Base-by-base conservation (phyloP, 495 filamentous ascomycete genomes). In the Rostrohypoxylon terebratum region DNA sequence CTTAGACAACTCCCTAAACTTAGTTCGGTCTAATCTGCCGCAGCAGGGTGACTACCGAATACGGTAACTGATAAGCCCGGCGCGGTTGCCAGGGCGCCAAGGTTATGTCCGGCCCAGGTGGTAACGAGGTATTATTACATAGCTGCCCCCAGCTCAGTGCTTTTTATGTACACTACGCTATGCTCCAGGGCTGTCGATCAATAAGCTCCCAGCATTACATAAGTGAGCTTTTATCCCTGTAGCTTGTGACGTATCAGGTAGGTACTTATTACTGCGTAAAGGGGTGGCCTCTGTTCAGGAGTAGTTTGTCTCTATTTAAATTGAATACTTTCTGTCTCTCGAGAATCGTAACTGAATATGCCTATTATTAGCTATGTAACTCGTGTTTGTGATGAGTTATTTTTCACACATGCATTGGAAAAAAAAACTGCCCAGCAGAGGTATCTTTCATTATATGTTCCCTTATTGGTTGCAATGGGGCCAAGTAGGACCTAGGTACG, bases 11-110 rank as follows among this genome's bases (percentile, higher is more conserved):
- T 1, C 21, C 45, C 31, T 69, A 69, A 69, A 45, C 66, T 48
- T 9, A 16, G 38, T 68, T 62, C 5, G 66, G 66, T 36, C 62
- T 68, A 45, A 57, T 62, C 25, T 28, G 33, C 36, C 31, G 28
- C 18, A 59, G 42, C 31, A 21, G 8, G n/a, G 31, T 21, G 25
- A 16, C 16, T 66, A 33, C 42, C 13, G 10, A 33, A 60, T 33
- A 21, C 45, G 58, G 34, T 34, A 63, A 40, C 59, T 31, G 25
- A 64, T 55, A 64, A 23, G 21, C 40, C 58, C 58, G 16, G 45
- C 34, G 21, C 42, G 53, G 42, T 38, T 38, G 53, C 53, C 53
- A 57, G 42, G 38, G 28, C 28, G 3, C 6, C 28, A 28, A 28
- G 28, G 53, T 21, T 47, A 38, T 38, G 25, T 18, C 42, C 42